Percentiles rank a stretch among this genome's conserved stretches.
Evolutionary conservation across 192 early-diverging fungal species (phyloP).

Genomic region (Rhizophagus prolifer): DNA sequence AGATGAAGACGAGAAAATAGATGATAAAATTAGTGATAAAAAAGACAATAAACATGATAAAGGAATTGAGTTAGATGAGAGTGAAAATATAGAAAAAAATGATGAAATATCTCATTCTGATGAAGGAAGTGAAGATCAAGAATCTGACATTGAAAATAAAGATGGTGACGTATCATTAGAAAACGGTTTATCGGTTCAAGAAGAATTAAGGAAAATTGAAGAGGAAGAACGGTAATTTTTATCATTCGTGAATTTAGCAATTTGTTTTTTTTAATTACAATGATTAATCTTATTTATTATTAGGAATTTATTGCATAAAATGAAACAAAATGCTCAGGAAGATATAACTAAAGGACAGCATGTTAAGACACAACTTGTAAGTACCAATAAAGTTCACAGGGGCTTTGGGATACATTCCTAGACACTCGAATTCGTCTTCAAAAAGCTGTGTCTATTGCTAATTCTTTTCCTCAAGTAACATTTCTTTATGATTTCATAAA

Average conservation of each 20-base stretch:
- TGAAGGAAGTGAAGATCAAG: slow-evolving; percentile 37
- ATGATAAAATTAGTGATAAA: slow-evolving; percentile 26
- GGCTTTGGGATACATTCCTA: slow-evolving; percentile 78
- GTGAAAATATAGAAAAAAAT: slow-evolving; percentile 51
- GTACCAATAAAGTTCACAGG: slow-evolving; percentile 37
- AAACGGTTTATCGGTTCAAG: slow-evolving; percentile 40
- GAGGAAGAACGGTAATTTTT: slow-evolving; percentile 68
- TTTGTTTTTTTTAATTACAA: not conserved
- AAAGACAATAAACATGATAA: not conserved
- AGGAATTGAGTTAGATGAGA: slow-evolving; percentile 3
- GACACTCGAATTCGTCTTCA: slow-evolving; percentile 89
- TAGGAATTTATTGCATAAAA: slow-evolving; percentile 70
- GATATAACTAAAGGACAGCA: slow-evolving; percentile 93
- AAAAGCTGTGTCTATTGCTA: slow-evolving; percentile 70
- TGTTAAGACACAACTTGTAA: slow-evolving; percentile 84
- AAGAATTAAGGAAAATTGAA: slow-evolving; percentile 73
- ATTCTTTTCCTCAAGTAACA: slow-evolving; percentile 72
- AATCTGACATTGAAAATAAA: slow-evolving; percentile 38
- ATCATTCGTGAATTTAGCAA: not conserved
- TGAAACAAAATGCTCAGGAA: slow-evolving; percentile 69
- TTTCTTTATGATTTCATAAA: slow-evolving; percentile 34
- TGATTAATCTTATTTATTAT: slow-evolving; percentile 6
- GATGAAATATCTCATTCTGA: slow-evolving; percentile 25
- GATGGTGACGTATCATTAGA: slow-evolving; percentile 39
- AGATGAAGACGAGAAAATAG: slow-evolving; percentile 5